Evolutionary conservation across 306 rosid species (phyloP), one percentile per base, ranked within the genome.

Genomic region (Prunus campanulata): DNA sequence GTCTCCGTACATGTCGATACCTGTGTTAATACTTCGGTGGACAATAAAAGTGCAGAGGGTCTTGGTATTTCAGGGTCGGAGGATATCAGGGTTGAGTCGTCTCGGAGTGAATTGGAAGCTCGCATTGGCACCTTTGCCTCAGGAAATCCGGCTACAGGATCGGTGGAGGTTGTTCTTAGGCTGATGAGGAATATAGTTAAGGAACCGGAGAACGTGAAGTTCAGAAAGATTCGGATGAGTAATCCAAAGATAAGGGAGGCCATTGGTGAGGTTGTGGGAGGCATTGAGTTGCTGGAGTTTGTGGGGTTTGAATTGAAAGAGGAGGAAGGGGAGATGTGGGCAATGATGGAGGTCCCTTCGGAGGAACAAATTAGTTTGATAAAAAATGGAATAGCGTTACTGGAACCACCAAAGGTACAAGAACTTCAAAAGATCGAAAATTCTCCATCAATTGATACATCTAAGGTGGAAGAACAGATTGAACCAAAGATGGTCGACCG

Each of bases 281-380:
- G 99, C 52, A 55, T 87, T 71, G 98, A 96, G 83, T 81, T 96
- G 90, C 76, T 96, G 82, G 85, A 90, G 68, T 79, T 82, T 70
- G 80, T 91, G 3, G 98, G 99, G 0, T 92, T 96, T 80, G 82
- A 82, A 13, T 85, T 91, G 61, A 80, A 29, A 79, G 96, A 91
- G 52, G 98, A 96, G 77, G 88, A 87, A 65, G 98, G 86, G n/a
- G 99, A 96, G 63, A 89, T 89, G 76, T 96, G 97, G 97, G 97
- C 93, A 0, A 67, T 82, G 64, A 91, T 92, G 93, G 97, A 86
- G 68, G 87, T 85, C 71, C 98, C 97, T 51, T 42, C 55, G 0
- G 85, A 81, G 83, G 93, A 88, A 30, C 80, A 76, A 49, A 60
- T 87, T 13, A 70, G 52, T 22, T 73, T 84, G 64, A 82, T 96